phyloP scores from a whole-genome alignment of 2,329 filamentous ascomycete species.

The Cercospora canescens region DNA sequence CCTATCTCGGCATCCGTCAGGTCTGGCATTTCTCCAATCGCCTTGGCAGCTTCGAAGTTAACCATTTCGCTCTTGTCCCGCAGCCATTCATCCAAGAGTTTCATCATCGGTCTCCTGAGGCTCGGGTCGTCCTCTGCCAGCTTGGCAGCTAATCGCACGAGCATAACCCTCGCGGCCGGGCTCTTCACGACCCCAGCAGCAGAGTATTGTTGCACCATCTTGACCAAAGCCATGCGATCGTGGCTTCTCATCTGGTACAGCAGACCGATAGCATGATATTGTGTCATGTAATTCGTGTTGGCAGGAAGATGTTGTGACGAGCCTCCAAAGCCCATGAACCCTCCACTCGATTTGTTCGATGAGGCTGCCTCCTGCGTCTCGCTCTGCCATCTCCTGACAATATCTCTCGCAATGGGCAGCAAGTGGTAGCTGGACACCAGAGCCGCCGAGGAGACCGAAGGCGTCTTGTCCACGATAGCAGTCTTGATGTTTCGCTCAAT shows the following conservation, averaged over 20 bases:
- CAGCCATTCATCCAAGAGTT: slow-evolving; percentile 92
- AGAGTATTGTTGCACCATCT: slow-evolving; percentile 99
- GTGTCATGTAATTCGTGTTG: slow-evolving; percentile 94
- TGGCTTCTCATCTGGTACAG: slow-evolving; percentile 97
- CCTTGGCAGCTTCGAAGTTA: slow-evolving; percentile 98
- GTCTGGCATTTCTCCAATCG: slow-evolving; percentile 92
- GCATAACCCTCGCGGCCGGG: slow-evolving; percentile 85
- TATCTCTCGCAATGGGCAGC: slow-evolving; percentile 90
- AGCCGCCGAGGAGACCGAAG: slow-evolving; percentile 92
- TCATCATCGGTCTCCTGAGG: slow-evolving; percentile 93
- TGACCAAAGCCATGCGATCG: slow-evolving; percentile 96
- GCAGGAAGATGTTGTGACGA: slow-evolving; percentile 70
- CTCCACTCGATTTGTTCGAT: slow-evolving; percentile 84
- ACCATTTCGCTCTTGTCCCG: slow-evolving; percentile 99
- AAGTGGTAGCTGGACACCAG: slow-evolving; percentile 97
- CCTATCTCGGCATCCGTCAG: slow-evolving; percentile 88
- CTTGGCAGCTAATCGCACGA: slow-evolving; percentile 90
- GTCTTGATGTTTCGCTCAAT: slow-evolving; percentile 99
- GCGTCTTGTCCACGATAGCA: slow-evolving; percentile 98
- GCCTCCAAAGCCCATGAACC: slow-evolving; percentile 87
- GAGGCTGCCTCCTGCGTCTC: slow-evolving; percentile 97
- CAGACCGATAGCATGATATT: slow-evolving; percentile 97
- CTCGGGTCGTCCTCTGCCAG: slow-evolving; percentile 89
- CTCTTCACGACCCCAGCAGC: slow-evolving; percentile 90
- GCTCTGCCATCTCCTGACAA: slow-evolving; percentile 96